Conservation (phyloP, 2,329 filamentous ascomycete genomes). For the Cordyceps cateniannulata region DNA sequence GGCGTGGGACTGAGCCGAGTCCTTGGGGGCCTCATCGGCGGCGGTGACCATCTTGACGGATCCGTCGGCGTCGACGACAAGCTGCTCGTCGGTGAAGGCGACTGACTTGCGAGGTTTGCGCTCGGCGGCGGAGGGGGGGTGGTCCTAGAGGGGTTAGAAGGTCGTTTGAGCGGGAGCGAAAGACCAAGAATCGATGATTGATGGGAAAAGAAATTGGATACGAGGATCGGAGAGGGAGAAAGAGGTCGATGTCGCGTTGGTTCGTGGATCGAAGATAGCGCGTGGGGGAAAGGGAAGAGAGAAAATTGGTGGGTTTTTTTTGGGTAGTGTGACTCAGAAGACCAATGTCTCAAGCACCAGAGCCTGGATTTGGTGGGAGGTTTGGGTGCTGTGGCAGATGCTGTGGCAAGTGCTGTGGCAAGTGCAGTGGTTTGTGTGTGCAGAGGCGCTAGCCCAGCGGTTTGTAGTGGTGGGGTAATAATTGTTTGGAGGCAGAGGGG, state of each 20-base stretch:
- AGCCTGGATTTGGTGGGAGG: background rate
- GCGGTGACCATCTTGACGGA: conserved; percentile 71
- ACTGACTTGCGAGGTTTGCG: conserved; percentile 86
- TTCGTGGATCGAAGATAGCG: conserved; percentile 1
- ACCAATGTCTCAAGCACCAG: background rate
- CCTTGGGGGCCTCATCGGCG: conserved; percentile 63
- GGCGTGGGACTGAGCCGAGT: conserved; percentile 74
- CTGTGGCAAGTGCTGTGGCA: background rate
- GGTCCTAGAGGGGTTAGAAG: conserved; percentile 3
- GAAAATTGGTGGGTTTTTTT: conserved; percentile 9
- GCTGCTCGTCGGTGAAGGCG: conserved; percentile 81
- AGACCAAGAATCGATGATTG: conserved; percentile 6
- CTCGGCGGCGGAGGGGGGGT: conserved; percentile 32
- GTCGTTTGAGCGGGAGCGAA: conserved; percentile 3
- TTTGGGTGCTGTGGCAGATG: background rate
- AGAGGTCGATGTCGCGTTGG: background rate
- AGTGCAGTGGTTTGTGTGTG: no score
- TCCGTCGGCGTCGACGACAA: conserved; percentile 85
- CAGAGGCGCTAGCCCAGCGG: background rate
- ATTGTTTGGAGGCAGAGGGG: background rate
- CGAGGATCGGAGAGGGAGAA: background rate
- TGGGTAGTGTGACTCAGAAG: conserved; percentile 13
- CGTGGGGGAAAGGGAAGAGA: background rate
- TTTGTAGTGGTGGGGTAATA: conserved; percentile 4
- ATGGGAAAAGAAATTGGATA: background rate